Conservation (phyloP, 805 yeast species). For the Teunomyces barrocoloradensis region DNA sequence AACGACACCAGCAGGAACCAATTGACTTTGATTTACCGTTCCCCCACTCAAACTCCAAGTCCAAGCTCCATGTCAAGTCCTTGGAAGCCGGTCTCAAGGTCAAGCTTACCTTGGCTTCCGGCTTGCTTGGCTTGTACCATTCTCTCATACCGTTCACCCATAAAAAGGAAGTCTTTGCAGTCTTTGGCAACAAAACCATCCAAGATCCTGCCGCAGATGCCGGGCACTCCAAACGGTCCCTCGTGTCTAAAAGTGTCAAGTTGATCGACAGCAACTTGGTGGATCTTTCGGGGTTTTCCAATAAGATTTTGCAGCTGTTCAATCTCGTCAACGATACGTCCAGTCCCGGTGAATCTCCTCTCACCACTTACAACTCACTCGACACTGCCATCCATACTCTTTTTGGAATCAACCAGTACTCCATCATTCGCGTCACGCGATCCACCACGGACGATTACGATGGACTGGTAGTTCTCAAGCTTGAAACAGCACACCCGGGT, state of each 20-base stretch:
- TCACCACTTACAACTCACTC: constrained; percentile 40
- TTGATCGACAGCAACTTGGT: constrained; percentile 40
- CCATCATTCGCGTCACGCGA: constrained; percentile 51
- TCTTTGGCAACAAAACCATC: constrained; percentile 7
- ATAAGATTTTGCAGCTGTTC: constrained; percentile 36
- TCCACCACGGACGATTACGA: constrained; percentile 52
- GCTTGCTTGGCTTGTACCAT: constrained; percentile 43
- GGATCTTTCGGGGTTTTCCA: constrained; percentile 34
- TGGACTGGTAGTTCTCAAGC: constrained; percentile 50
- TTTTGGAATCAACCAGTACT: constrained; percentile 41
- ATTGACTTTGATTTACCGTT: background rate
- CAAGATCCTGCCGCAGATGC: background rate
- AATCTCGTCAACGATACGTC: constrained; percentile 10
- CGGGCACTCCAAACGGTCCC: constrained; percentile 1
- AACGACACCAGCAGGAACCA: constrained; percentile 6
- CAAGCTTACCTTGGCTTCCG: constrained; percentile 46
- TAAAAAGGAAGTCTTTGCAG: constrained; percentile 16
- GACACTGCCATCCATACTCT: constrained; percentile 45
- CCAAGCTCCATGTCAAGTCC: constrained; percentile 41
- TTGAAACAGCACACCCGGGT: constrained; percentile 57
- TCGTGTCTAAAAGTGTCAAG: constrained; percentile 28
- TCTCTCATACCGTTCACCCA: constrained; percentile 37
- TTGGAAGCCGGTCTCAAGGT: constrained; percentile 52
- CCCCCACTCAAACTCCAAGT: constrained; percentile 8
- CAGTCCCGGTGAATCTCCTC: constrained; percentile 13